Conservation (phyloP, 140 eudicot species). For the Stevia rebaudiana region DNA sequence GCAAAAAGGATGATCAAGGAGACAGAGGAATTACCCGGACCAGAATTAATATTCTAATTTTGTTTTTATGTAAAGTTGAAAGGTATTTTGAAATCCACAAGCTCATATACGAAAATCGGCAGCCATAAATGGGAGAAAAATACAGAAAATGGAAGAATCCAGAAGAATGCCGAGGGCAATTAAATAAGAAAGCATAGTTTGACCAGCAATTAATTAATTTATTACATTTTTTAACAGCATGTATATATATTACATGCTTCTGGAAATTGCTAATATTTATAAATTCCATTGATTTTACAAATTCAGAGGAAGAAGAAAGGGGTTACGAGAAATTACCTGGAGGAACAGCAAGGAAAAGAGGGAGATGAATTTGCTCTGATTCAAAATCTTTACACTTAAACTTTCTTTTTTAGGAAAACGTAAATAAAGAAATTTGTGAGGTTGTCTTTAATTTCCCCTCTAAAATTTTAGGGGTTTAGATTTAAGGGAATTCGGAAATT, state of each 20-base stretch:
- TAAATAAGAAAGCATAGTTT: background rate
- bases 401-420: background rate
- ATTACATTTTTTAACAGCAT: too few relatives aligned
- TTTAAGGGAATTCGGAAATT: background rate
- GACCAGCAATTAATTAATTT: background rate
- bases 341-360: constrained; percentile 3
- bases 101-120: background rate
- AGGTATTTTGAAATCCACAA: background rate
- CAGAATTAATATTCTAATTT: background rate
- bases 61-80: background rate
- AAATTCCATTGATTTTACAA: background rate
- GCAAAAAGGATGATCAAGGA: constrained; percentile 18
- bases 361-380: background rate
- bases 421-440: background rate
- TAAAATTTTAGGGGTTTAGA: background rate
- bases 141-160: constrained; percentile 16
- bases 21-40: constrained; percentile 3
- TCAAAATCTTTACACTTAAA: background rate
- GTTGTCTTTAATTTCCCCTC: background rate
- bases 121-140: background rate
- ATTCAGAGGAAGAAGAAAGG: background rate
- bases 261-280: background rate
- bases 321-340: background rate
- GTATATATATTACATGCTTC: background rate
- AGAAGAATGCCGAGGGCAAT: constrained; percentile 2